phyloP scores from a whole-genome alignment of 148 eudicot species.

The Silene conica region DNA sequence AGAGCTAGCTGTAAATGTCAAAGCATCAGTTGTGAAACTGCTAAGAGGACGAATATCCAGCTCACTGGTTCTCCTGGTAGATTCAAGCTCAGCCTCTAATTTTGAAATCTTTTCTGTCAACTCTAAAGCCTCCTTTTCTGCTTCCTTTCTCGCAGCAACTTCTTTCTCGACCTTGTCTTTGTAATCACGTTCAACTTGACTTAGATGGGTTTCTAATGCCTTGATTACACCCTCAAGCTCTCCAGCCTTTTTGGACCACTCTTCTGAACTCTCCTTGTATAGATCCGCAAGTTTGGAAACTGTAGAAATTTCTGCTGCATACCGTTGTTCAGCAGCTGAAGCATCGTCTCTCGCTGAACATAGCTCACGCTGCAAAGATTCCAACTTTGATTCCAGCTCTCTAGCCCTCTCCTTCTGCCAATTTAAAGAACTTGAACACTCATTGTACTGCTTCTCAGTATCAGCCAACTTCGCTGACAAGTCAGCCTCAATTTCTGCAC shows the following conservation, averaged over 20 bases:
- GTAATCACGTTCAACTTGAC: conserved; percentile 77
- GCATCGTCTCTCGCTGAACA: conserved; percentile 63
- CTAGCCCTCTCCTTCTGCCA: conserved; percentile 63
- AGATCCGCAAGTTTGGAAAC: conserved; percentile 79
- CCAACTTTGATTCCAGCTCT: conserved; percentile 67
- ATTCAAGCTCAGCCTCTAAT: conserved; percentile 67
- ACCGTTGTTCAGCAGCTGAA: conserved; percentile 59
- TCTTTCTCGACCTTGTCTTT: conserved; percentile 84
- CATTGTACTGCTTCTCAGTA: conserved; percentile 71
- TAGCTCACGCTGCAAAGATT: conserved; percentile 58
- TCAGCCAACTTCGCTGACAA: conserved; percentile 67
- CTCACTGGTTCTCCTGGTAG: conserved; percentile 52
- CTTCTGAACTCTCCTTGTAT: conserved; percentile 92
- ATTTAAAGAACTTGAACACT: conserved; percentile 55
- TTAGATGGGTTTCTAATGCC: conserved; percentile 85
- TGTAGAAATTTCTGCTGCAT: conserved; percentile 65
- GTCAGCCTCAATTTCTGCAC: conserved; percentile 74
- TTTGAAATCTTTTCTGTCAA: conserved; percentile 72
- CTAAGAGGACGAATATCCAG: conserved; percentile 51
- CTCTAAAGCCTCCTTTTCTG: conserved; percentile 52
- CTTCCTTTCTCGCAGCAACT: conserved; percentile 48
- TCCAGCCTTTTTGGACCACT: conserved; percentile 97
- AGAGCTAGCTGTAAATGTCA: conserved; percentile 31
- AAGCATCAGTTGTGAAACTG: conserved; percentile 39
- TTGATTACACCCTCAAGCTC: conserved; percentile 95